Evolutionary conservation across 441 rosid species (phyloP).

Genomic region (Pelargonium fulgidum): DNA sequence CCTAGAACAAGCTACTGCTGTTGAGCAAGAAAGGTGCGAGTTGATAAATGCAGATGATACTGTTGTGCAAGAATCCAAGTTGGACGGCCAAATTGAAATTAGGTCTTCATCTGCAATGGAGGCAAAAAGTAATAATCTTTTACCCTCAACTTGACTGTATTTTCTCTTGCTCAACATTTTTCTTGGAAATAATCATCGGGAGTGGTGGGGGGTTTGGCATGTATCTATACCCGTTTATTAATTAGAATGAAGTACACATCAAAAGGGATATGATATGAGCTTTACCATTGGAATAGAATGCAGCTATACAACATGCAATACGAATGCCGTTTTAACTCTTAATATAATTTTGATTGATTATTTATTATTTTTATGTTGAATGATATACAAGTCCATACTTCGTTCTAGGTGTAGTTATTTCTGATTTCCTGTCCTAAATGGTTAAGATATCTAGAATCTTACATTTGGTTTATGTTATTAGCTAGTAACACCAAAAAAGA

Average conservation of each 20-base stretch:
- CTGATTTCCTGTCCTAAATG: neutral
- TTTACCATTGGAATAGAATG: too few species aligned
- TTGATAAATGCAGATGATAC: slow-evolving; percentile 27
- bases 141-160: neutral
- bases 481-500: neutral
- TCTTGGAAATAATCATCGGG: too few species aligned
- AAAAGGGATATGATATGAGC: too few species aligned
- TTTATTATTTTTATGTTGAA: neutral
- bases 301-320: too few species aligned
- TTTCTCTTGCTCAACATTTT: neutral
- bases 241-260: too few species aligned
- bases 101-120: slow-evolving; percentile 30
- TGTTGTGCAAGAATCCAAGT: slow-evolving; percentile 23
- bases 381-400: neutral
- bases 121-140: slow-evolving; percentile 31
- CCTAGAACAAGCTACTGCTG: slow-evolving; percentile 37
- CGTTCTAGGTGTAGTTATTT: neutral
- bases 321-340: neutral
- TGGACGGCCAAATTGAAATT: slow-evolving; percentile 22
- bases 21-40: slow-evolving; percentile 30
- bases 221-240: too few species aligned
- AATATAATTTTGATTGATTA: neutral
- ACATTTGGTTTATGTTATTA: neutral
- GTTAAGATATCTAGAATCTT: neutral
- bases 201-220: too few species aligned